These are phyloP conservation scores for Penicillium decumbens DNA, from an alignment of 2,329 filamentous ascomycete species.

Conservation along the genomic window DNA sequence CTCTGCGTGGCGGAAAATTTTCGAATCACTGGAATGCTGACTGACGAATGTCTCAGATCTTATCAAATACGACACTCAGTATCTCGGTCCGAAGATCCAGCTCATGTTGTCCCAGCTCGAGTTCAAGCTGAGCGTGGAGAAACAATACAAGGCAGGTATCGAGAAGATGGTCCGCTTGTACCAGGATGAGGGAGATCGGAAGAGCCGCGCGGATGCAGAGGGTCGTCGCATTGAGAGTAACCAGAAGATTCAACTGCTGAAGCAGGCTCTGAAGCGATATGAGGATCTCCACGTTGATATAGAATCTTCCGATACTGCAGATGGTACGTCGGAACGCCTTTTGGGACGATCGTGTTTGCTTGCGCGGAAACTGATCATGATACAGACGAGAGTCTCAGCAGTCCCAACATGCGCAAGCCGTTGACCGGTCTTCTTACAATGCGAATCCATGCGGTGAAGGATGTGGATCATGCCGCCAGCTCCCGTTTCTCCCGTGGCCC, in stretches of 20 bases:
- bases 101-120: conserved; percentile 98
- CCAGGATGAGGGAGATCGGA: conserved; percentile 93
- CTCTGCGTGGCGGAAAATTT: neutral
- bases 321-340: conserved; percentile 60
- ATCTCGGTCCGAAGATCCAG: conserved; percentile 94
- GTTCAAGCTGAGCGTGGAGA: conserved; percentile 97
- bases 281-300: conserved; percentile 96
- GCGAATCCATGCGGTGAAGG: conserved; percentile 80
- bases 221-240: conserved; percentile 88
- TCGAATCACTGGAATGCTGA: conserved; percentile 20
- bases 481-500: conserved; percentile 83
- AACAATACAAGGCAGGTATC: conserved; percentile 97
- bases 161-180: conserved; percentile 99
- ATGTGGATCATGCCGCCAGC: conserved; percentile 85
- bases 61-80: conserved; percentile 96
- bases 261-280: conserved; percentile 93
- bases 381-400: conserved; percentile 90
- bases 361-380: conserved; percentile 26
- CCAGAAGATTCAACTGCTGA: conserved; percentile 93
- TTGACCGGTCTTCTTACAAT: conserved; percentile 85
- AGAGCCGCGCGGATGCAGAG: conserved; percentile 90
- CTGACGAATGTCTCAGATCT: conserved; percentile 59
- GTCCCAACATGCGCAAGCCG: conserved; percentile 92
- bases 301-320: conserved; percentile 68
- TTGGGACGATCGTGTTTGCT: too few species aligned